Evolutionary conservation across 2,329 filamentous ascomycete species (phyloP).

Genomic region (Penicillium frequentans): DNA sequence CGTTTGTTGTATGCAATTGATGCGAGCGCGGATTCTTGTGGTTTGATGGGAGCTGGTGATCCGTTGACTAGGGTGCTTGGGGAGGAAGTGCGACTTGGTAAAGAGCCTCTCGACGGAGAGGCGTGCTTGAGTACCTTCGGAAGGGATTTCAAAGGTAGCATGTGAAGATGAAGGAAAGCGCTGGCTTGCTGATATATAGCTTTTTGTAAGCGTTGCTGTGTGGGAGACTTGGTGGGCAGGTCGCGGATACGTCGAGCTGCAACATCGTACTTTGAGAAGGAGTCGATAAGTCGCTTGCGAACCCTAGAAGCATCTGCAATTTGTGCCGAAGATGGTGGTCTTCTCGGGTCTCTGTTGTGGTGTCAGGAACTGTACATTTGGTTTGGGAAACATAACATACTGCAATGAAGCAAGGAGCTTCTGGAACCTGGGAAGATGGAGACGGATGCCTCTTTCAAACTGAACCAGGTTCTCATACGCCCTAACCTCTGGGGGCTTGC

Average conservation of each 20-base stretch:
- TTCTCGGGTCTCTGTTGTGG: conserved; percentile 56
- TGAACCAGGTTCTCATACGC: conserved; percentile 81
- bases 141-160: conserved; percentile 79
- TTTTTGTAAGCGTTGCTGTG: conserved; percentile 74
- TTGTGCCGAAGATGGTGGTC: conserved; percentile 65
- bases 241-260: conserved; percentile 80
- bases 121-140: conserved; percentile 67
- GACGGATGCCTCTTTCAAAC: conserved; percentile 82
- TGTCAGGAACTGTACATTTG: conserved; percentile 7
- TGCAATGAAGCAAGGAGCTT: conserved; percentile 72
- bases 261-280: conserved; percentile 82
- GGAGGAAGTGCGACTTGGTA: conserved; percentile 25
- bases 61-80: conserved; percentile 25
- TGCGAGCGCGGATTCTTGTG: conserved; percentile 52
- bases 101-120: conserved; percentile 49
- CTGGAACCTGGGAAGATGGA: conserved; percentile 82
- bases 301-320: conserved; percentile 85
- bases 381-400: conserved; percentile 31
- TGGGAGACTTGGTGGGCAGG: conserved; percentile 68
- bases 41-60: conserved; percentile 24
- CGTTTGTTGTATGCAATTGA: conserved; percentile 57
- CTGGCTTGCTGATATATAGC: conserved; percentile 81
- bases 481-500: conserved; percentile 71
- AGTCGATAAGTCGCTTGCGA: conserved; percentile 83
- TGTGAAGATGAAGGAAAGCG: conserved; percentile 81